These are phyloP conservation scores for Nicotiana benthamiana DNA, from an alignment of 257 asterid species.

Conservation along the genomic window DNA sequence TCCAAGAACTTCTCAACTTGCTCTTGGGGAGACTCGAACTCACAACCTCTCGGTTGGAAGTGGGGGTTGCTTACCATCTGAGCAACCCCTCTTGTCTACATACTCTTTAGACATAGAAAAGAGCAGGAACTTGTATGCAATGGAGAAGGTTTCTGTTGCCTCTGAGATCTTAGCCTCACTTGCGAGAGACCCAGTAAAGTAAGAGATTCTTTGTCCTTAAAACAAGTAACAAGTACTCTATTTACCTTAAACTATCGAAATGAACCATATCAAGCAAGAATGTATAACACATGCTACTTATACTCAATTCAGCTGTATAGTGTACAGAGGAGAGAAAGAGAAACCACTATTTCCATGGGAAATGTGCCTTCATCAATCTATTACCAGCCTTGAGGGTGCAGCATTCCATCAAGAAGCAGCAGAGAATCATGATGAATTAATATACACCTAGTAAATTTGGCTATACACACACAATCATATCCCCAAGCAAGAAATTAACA, in stretches of 20 bases:
- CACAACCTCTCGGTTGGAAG: too few species aligned
- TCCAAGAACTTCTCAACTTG: too few species aligned
- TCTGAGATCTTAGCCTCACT: not conserved
- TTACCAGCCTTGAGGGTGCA: not conserved
- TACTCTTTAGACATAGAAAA: not conserved
- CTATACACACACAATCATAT: not conserved
- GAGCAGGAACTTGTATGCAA: not conserved
- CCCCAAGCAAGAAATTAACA: not conserved
- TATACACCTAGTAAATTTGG: not conserved
- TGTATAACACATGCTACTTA: not conserved
- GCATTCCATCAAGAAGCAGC: not conserved
- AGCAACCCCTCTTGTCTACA: too few species aligned
- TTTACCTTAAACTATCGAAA: not conserved
- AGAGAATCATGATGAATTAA: not conserved
- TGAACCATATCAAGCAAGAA: not conserved
- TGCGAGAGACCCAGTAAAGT: not conserved
- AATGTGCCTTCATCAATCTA: constrained; percentile 2
- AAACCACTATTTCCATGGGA: not conserved
- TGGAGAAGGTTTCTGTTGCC: not conserved
- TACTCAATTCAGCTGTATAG: not conserved
- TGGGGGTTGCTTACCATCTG: too few species aligned
- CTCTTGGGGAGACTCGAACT: too few species aligned
- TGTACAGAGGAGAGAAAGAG: not conserved
- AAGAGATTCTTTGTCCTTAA: not conserved
- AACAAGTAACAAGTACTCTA: not conserved